These are phyloP conservation scores for Coniochaeta prunicola DNA, from an alignment of 2,329 filamentous ascomycete species.

Conservation along the genomic window DNA sequence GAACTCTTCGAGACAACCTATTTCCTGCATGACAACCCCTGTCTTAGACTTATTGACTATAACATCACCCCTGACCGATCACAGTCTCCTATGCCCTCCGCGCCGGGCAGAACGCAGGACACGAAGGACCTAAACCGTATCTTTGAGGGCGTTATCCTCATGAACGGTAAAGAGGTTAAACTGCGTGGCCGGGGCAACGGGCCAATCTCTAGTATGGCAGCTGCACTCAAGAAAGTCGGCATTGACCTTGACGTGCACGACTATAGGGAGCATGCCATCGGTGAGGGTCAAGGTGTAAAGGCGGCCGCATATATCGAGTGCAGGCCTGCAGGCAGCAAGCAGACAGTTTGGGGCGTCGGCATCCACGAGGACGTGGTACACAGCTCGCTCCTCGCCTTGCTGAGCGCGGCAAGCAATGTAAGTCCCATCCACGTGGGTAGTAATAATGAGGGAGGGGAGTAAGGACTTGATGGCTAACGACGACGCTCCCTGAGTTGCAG, in stretches of 20 bases:
- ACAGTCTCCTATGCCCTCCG: slow-evolving; percentile 61
- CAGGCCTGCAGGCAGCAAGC: slow-evolving; percentile 56
- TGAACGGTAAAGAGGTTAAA: slow-evolving; percentile 73
- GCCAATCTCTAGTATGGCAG: slow-evolving; percentile 80
- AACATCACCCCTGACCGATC: slow-evolving; percentile 81
- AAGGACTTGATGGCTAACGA: slow-evolving; percentile 7
- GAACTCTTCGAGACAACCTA: slow-evolving; percentile 85
- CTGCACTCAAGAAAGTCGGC: slow-evolving; percentile 70
- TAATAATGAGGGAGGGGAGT: neutral
- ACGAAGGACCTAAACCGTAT: slow-evolving; percentile 72
- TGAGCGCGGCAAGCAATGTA: slow-evolving; percentile 81
- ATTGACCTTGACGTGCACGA: slow-evolving; percentile 86
- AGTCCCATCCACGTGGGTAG: slow-evolving; percentile 28
- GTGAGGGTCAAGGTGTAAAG: slow-evolving; percentile 72
- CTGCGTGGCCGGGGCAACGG: slow-evolving; percentile 81
- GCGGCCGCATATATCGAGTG: slow-evolving; percentile 96
- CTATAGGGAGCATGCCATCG: slow-evolving; percentile 95
- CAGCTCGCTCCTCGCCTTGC: slow-evolving; percentile 76
- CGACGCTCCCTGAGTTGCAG: neutral
- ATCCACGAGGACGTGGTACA: slow-evolving; percentile 91
- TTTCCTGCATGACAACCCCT: slow-evolving; percentile 73
- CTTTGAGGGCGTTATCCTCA: slow-evolving; percentile 77
- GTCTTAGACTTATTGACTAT: slow-evolving; percentile 86
- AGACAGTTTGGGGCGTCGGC: slow-evolving; percentile 83
- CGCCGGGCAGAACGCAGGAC: slow-evolving; percentile 63